Conservation (phyloP, 805 yeast genomes). For the Sugiyamaella floridensis region DNA sequence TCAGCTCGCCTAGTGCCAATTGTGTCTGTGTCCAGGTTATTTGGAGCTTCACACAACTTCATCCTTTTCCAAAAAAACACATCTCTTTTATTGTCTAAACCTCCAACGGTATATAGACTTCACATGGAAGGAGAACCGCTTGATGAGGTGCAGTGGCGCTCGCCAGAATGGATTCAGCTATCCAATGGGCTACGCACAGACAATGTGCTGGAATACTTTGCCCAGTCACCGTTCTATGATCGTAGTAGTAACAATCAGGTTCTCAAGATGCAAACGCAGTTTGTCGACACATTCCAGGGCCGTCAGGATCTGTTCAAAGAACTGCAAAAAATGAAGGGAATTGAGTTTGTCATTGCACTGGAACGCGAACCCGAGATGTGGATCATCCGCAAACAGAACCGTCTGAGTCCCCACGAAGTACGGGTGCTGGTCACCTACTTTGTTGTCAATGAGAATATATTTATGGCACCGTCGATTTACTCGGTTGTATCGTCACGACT, state of each 20-base stretch:
- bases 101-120: neutral
- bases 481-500: slow-evolving; percentile 68
- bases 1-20: neutral
- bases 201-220: slow-evolving; percentile 86
- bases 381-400: slow-evolving; percentile 76
- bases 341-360: slow-evolving; percentile 70
- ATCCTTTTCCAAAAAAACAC: too few relatives aligned
- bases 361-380: slow-evolving; percentile 88
- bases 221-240: slow-evolving; percentile 93
- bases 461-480: slow-evolving; percentile 77
- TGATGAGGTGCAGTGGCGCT: slow-evolving; percentile 93
- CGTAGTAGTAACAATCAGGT: slow-evolving; percentile 91
- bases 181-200: slow-evolving; percentile 74
- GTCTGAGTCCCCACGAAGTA: slow-evolving; percentile 47
- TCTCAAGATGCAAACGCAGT: slow-evolving; percentile 90
- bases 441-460: slow-evolving; percentile 85
- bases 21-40: neutral
- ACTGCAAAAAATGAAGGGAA: slow-evolving; percentile 71
- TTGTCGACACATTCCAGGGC: slow-evolving; percentile 44
- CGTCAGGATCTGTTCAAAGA: slow-evolving; percentile 44
- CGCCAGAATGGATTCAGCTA: slow-evolving; percentile 94
- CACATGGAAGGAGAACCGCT: slow-evolving; percentile 30
- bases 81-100: neutral
- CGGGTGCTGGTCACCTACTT: slow-evolving; percentile 68
- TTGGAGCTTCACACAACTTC: too few relatives aligned